Evolutionary conservation across 805 yeast genomes (phyloP).

Genomic region (Yamadazyma paraphyllophila): DNA sequence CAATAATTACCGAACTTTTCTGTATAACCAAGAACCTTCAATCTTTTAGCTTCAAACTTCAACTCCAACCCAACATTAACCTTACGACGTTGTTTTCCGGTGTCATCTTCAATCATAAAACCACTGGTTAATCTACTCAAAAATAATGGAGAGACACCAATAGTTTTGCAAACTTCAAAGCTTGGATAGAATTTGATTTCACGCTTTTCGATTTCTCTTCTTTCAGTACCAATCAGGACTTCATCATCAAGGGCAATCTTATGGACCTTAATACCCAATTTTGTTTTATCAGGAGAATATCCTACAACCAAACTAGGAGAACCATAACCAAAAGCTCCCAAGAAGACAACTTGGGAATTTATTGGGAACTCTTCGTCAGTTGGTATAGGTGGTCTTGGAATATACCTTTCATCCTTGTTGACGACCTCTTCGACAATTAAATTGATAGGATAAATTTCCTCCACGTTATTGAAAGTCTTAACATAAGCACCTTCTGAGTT

Average conservation of each 20-base stretch:
- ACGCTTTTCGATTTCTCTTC: constrained; percentile 56
- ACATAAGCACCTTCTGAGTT: constrained; percentile 67
- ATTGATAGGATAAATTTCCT: constrained; percentile 71
- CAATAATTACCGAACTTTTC: constrained; percentile 52
- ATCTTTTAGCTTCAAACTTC: constrained; percentile 74
- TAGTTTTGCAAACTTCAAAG: constrained; percentile 55
- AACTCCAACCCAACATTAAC: constrained; percentile 78
- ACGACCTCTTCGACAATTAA: constrained; percentile 71
- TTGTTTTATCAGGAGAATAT: constrained; percentile 40
- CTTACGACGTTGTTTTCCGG: constrained; percentile 43
- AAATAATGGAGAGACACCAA: constrained; percentile 60
- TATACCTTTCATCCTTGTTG: constrained; percentile 71
- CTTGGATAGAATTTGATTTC: constrained; percentile 63
- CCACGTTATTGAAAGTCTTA: constrained; percentile 60
- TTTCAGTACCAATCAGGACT: constrained; percentile 61
- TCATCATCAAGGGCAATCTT: constrained; percentile 45
- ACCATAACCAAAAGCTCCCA: constrained; percentile 89
- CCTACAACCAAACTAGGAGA: constrained; percentile 68
- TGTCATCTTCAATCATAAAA: constrained; percentile 55
- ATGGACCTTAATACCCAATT: constrained; percentile 50
- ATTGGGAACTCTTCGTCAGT: constrained; percentile 80
- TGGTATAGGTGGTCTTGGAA: constrained; percentile 71
- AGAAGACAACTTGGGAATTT: constrained; percentile 66
- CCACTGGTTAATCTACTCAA: constrained; percentile 78
- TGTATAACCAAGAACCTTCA: constrained; percentile 87